Evolutionary conservation across 768 basidiomycete species (phyloP), one percentile per base, ranked within the genome.

Genomic region (Leccinum sublutescens): DNA sequence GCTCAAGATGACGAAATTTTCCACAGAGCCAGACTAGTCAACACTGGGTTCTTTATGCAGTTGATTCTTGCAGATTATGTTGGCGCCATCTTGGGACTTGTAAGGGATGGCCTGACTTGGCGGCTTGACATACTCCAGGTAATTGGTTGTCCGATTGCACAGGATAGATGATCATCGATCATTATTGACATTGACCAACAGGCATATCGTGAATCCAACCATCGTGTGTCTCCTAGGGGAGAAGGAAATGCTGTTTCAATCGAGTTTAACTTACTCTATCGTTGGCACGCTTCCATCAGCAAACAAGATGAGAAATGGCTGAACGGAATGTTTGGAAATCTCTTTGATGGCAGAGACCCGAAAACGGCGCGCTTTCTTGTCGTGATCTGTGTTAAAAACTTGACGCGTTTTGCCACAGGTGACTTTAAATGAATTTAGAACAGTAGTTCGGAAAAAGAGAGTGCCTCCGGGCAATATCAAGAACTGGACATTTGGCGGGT

Each of bases 1-100:
- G 72, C 64, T 0, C 90, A 92, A 68, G 91, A 91, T 56, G 85
- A 89, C 53, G 90, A 91, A 64, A 84, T 92, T 50, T 92, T 89
- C 75, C 79, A 88, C 58, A 82, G 87, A 29, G 79, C 88, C 9
- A 81, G 90, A 50, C 76, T 91, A 49, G 84, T 91, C 47, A 92
- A 92, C 68, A 86, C 85, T 56, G 86, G 81, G 3, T 86, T 79
- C 64, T 88, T 89, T 64, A 82, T 88, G 80, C 82, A 85, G 61
- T 81, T 86, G 31, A 85, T 90, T 65, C 75, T 91, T 47, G 62
- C 66, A 75, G 89, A 91, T 68, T 92, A 92, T 61, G 85, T 92
- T 14, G 88, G 87, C 17, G 80, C 81, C 19, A 91, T 92, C 62
- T 78, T 92, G 31, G 86, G 85, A n/a, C 79, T 90, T 12, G 82